Base-by-base conservation (phyloP, 2,329 filamentous ascomycete species). In the Botrytis sinoallii region DNA sequence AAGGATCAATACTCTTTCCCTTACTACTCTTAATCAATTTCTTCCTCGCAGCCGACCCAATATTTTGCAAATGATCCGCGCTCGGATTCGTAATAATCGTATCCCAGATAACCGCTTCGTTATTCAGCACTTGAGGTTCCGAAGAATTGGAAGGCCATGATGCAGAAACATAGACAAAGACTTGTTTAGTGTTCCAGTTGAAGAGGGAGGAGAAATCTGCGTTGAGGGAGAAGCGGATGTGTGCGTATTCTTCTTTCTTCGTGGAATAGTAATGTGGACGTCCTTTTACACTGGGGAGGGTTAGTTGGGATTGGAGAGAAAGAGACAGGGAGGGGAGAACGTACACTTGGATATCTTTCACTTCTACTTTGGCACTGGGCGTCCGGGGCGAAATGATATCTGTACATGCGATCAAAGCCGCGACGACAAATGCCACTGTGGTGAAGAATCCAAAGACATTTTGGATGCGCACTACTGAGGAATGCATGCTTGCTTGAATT, bases 361-460 rank as follows among this genome's bases (percentile, higher is more conserved):
- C 84, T 76, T 87, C 85, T 74, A 97, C 85, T 72, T 83, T 86
- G 20, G 89, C 90, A 65, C 84, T 88, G 0, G 94, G 93, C 10
- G 88, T 87, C 77, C 94, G 91, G 6, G 91, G 89, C 74, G 86
- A 86, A 79, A 91, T 84, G 79, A 97, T 83, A 79, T 95, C 93
- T 57, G 94, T 95, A 69, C 92, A 85, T 66, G 95, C 95, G 79
- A 98, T 93, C 74, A 97, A 85, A 72, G 88, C 89, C 70, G 90
- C 95, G 72, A 98, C 88, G 74, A 89, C 89, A 81, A 97, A 96
- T 73, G 92, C 92, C 76, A 98, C 94, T 40, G 94, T 97, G 29
- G 96, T 98, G 87, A 98, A 98, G 89, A 97, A 98, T 83, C 96
- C 94, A 83, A 99, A 99, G 82, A 94, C 91, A 85, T 94, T 95